Conservation (phyloP, 345 rosid genomes). For the Populus davidiana region DNA sequence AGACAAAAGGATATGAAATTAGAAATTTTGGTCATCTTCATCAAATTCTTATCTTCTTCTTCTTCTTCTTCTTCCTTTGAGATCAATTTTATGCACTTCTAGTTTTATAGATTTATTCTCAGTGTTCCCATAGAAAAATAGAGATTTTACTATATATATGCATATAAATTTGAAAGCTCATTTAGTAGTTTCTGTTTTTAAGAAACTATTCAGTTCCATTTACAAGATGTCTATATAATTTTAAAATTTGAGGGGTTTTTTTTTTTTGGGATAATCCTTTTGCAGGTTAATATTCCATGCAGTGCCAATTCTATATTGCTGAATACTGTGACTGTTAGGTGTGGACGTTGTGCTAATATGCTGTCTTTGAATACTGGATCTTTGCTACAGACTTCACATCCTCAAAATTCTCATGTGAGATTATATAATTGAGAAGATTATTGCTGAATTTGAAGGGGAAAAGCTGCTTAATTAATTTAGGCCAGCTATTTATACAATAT, state of each 20-base stretch:
- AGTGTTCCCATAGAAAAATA: too few relatives aligned
- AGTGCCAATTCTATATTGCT: neutral
- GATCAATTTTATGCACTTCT: neutral
- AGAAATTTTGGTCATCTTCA: too few relatives aligned
- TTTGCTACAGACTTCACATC: neutral
- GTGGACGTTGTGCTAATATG: conserved; percentile 16
- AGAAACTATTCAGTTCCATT: too few relatives aligned
- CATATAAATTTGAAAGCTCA: too few relatives aligned
- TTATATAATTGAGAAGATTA: neutral
- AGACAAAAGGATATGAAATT: neutral
- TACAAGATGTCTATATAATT: neutral
- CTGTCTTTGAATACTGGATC: neutral
- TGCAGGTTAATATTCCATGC: conserved; percentile 14
- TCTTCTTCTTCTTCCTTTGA: neutral
- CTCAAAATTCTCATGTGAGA: conserved; percentile 7
- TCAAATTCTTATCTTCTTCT: neutral
- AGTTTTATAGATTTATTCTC: neutral
- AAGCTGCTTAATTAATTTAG: too few relatives aligned
- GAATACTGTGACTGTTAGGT: conserved; percentile 7
- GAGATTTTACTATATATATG: too few relatives aligned
- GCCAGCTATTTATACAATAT: too few relatives aligned
- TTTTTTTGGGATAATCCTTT: neutral
- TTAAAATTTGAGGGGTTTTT: neutral
- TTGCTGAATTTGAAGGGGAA: too few relatives aligned
- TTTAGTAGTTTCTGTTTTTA: too few relatives aligned